Evolutionary conservation across 352 stramenopile genomes (phyloP), one percentile per base, ranked within the genome.

Genomic region (Globisporangium solare): DNA sequence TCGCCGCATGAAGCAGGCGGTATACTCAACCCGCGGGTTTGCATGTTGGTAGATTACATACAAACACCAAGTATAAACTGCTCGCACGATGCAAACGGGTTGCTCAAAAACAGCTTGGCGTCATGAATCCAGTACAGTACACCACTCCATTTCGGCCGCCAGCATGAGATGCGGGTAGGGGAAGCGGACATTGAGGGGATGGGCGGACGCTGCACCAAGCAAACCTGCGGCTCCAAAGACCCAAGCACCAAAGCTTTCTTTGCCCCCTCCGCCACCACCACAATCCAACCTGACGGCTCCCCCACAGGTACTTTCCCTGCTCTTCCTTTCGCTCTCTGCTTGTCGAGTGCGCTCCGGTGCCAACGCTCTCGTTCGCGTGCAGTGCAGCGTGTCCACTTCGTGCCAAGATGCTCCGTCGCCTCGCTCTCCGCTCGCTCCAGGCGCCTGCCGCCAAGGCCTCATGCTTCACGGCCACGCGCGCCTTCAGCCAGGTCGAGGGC

Each of bases 401-500:
- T n/a, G n/a, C 48, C 32, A 54, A 39, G 15, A 64, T 64, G 58
- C 35, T 64, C 58, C 58, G 58, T 50, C 51, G 51, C 17, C 39
- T 59, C 22, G 58, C 58, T 18, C 45, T 54, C 35, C 58, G 58
- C 24, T 47, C 58, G 58, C 43, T 64, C 24, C 45, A 31, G 17
- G 12, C 22, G 13, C 37, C 40, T n/a, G 27, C 18, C 31, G 46
- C 22, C 39, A 42, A 40, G 41, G 39, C 51, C 50, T 27, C 51
- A 12, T 20, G 39, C 14, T 40, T 24, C n/a, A 31, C 45, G 3
- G 18, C 53, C 32, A 31, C 46, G 51, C 58, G 58, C 43, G 53
- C 42, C 11, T 64, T 64, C 58, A 64, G 58, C 43, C 52, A 64
- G 51, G 42, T 59, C 35, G 52, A 86, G 35, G 67, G 69, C 31